Conservation (phyloP, 192 early-diverging fungal genomes). For the Coemansia sp. region DNA sequence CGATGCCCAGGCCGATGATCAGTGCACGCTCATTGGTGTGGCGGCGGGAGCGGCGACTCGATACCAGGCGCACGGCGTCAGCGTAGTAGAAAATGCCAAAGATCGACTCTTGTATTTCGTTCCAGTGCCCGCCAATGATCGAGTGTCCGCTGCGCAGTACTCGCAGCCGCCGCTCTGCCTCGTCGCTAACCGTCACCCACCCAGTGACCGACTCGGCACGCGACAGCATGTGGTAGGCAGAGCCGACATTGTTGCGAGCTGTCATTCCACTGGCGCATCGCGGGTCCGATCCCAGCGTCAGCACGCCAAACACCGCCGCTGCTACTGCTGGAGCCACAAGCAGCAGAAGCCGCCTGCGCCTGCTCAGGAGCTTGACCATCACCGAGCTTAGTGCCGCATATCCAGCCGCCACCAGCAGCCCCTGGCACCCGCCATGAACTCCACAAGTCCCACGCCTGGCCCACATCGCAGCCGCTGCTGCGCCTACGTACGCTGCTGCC, state of each 20-base stretch:
- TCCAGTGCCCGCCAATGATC: constrained; percentile 82
- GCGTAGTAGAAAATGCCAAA: constrained; percentile 84
- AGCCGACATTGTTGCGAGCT: constrained; percentile 32
- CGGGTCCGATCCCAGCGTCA: constrained; percentile 47
- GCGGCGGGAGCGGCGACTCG: constrained; percentile 16
- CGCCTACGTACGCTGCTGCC: constrained; percentile 8
- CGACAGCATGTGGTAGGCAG: constrained; percentile 58
- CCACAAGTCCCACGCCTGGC: constrained; percentile 5
- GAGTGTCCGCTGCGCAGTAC: constrained; percentile 87
- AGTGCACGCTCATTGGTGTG: constrained; percentile 51
- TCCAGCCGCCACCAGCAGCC: constrained; percentile 26
- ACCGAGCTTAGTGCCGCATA: constrained; percentile 28
- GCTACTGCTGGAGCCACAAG: neutral
- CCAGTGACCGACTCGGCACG: constrained; percentile 83
- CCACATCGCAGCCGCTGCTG: constrained; percentile 21
- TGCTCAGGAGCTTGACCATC: constrained; percentile 35
- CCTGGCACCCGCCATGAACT: constrained; percentile 23
- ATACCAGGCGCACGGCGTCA: constrained; percentile 68
- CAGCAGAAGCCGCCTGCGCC: neutral
- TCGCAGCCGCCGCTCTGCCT: constrained; percentile 60
- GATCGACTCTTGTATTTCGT: constrained; percentile 65
- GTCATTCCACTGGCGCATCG: constrained; percentile 58
- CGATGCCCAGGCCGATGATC: constrained; percentile 78
- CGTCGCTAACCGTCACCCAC: constrained; percentile 70
- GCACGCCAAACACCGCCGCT: constrained; percentile 13